Evolutionary conservation across 257 asterid genomes (phyloP).

Genomic region (Avicennia marina): DNA sequence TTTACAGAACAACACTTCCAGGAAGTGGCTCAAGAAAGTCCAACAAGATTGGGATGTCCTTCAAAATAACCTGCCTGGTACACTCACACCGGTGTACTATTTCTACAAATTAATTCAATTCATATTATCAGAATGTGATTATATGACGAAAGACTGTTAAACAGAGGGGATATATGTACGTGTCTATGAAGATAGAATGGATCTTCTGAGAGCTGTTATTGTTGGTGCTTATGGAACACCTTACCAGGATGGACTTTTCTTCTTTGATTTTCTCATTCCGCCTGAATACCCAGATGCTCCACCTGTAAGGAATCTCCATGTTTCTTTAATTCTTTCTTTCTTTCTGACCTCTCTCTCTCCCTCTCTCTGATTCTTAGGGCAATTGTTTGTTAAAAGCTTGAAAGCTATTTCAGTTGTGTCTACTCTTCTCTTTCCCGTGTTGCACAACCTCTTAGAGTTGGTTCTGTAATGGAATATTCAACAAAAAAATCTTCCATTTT

Average conservation of each 20-base stretch:
- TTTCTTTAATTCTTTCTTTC: no score
- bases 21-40: slow-evolving; percentile 97
- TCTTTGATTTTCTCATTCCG: slow-evolving; percentile 94
- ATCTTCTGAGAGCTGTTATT: slow-evolving; percentile 93
- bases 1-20: slow-evolving; percentile 68
- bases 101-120: slow-evolving; percentile 3
- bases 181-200: slow-evolving; percentile 96
- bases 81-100: slow-evolving; percentile 10
- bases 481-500: not conserved
- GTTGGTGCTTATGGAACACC: slow-evolving; percentile 99
- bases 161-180: slow-evolving; percentile 92
- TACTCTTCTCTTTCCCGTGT: no score
- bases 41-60: slow-evolving; percentile 97
- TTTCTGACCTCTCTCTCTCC: no score
- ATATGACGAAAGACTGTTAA: slow-evolving; percentile 15
- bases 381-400: no score
- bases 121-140: slow-evolving; percentile 14
- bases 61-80: slow-evolving; percentile 95
- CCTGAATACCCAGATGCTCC: slow-evolving; percentile 93
- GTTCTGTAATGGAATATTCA: not conserved
- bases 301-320: slow-evolving; percentile 53
- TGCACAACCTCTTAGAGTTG: no score
- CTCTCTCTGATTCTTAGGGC: no score
- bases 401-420: not conserved
- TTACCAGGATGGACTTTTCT: slow-evolving; percentile 97